Evolutionary conservation across 495 filamentous ascomycete species (phyloP).

Genomic region (Bacidia gigantensis): DNA sequence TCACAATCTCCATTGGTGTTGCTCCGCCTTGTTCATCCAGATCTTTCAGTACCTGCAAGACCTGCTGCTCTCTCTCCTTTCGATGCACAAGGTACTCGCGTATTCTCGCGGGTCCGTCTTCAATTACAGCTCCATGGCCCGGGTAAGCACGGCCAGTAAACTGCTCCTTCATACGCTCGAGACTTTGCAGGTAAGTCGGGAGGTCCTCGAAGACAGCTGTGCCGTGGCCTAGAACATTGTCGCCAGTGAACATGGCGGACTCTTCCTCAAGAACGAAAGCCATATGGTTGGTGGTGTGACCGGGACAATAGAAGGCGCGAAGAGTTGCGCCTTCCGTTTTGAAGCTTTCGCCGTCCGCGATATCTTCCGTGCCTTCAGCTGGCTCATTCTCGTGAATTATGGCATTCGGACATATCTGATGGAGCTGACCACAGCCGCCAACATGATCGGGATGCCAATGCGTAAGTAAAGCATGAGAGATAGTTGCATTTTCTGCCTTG

Average conservation of each 20-base stretch:
- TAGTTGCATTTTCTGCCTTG: slow-evolving; percentile 45
- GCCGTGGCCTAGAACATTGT: slow-evolving; percentile 89
- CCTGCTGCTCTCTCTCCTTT: slow-evolving; percentile 64
- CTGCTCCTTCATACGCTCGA: slow-evolving; percentile 53
- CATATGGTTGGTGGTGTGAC: slow-evolving; percentile 82
- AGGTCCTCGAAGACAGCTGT: slow-evolving; percentile 88
- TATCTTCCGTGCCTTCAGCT: slow-evolving; percentile 25
- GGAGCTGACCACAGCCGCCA: slow-evolving; percentile 56
- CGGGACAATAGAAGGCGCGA: slow-evolving; percentile 62
- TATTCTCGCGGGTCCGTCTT: slow-evolving; percentile 50
- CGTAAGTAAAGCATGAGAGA: slow-evolving; percentile 58
- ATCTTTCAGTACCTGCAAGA: slow-evolving; percentile 50
- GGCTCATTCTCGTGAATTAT: slow-evolving; percentile 39
- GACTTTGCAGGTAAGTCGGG: slow-evolving; percentile 51
- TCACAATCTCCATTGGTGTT: slow-evolving; percentile 67
- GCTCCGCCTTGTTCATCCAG: slow-evolving; percentile 21
- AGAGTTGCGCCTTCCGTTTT: slow-evolving; percentile 62
- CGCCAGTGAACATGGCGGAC: slow-evolving; percentile 81
- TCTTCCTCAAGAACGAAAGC: slow-evolving; percentile 57
- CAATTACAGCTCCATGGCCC: slow-evolving; percentile 68
- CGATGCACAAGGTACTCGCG: slow-evolving; percentile 74
- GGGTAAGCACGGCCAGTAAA: slow-evolving; percentile 69
- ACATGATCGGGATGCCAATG: slow-evolving; percentile 88
- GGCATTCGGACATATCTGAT: slow-evolving; percentile 42
- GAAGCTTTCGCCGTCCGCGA: slow-evolving; percentile 62